A percentile compares a stretch with the other conserved stretches of the same genome.
Conservation (phyloP, 495 filamentous ascomycete genomes). For the Penicillium daleae region DNA sequence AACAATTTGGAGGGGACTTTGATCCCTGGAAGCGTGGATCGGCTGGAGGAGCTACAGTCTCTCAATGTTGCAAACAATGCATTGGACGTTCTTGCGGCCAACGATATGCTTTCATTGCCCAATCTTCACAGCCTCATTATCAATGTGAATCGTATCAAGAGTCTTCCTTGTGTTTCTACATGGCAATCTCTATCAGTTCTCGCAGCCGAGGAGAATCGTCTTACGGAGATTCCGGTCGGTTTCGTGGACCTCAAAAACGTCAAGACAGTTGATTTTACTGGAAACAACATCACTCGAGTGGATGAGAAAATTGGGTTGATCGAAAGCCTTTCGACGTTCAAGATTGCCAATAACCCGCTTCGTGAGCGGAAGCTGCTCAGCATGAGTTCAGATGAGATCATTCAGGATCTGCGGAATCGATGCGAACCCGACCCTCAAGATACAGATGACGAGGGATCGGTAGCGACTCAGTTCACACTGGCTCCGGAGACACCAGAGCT, state of each 20-base stretch:
- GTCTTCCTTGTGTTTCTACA: conserved; percentile 67
- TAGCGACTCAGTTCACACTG: conserved; percentile 50
- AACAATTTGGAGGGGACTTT: conserved; percentile 78
- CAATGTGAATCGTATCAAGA: conserved; percentile 73
- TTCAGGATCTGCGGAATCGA: conserved; percentile 70
- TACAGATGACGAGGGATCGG: conserved; percentile 49
- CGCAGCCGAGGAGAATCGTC: conserved; percentile 76
- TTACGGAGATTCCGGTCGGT: conserved; percentile 73
- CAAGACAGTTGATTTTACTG: conserved; percentile 76
- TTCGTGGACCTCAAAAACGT: conserved; percentile 68
- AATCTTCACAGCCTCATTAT: conserved; percentile 73
- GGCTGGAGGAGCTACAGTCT: conserved; percentile 64
- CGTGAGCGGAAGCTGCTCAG: conserved; percentile 81
- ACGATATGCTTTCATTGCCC: conserved; percentile 62
- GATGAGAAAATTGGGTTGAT: conserved; percentile 80
- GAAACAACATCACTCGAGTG: conserved; percentile 76
- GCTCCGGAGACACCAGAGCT: conserved; percentile 45
- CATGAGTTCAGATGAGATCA: conserved; percentile 81
- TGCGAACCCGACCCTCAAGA: conserved; percentile 61
- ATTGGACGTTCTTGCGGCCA: conserved; percentile 58
- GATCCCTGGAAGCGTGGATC: conserved; percentile 60
- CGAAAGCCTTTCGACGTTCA: conserved; percentile 72
- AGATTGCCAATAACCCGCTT: conserved; percentile 83
- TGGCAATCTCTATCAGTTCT: conserved; percentile 77
- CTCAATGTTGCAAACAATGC: conserved; percentile 80